A percentile compares a stretch with the other conserved stretches of the same genome.
These are phyloP conservation scores for Populus ilicifolia DNA, from an alignment of 345 rosid genomes.

Conservation along the genomic window DNA sequence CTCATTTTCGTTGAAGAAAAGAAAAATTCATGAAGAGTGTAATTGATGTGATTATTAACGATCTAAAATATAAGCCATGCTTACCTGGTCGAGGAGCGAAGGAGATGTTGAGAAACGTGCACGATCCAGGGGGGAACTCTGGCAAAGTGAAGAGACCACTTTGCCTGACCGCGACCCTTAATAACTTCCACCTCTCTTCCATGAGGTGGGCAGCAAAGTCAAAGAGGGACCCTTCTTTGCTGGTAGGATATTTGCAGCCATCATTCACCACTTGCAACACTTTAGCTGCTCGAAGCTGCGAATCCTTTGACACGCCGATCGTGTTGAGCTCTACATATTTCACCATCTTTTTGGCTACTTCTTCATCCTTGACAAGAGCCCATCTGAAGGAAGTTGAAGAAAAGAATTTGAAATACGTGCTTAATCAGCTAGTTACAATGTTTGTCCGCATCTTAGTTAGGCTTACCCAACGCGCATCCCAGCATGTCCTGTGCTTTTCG, in stretches of 20 bases:
- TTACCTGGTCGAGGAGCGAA: conserved; percentile 73
- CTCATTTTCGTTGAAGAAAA: neutral
- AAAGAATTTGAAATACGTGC: neutral
- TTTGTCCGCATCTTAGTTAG: neutral
- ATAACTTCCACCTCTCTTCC: conserved; percentile 63
- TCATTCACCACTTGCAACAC: conserved; percentile 54
- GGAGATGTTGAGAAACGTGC: conserved; percentile 46
- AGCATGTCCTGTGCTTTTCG: conserved; percentile 87
- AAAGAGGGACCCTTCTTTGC: conserved; percentile 43
- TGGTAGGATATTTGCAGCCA: conserved; percentile 33
- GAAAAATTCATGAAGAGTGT: neutral
- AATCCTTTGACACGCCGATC: conserved; percentile 86
- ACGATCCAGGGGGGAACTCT: conserved; percentile 44
- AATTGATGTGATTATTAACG: too few relatives aligned
- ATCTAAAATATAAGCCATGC: neutral
- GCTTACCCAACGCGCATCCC: conserved; percentile 91
- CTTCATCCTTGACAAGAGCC: conserved; percentile 75
- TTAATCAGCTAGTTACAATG: neutral
- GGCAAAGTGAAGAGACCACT: conserved; percentile 65
- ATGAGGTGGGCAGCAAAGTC: conserved; percentile 42
- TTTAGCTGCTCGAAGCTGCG: conserved; percentile 84
- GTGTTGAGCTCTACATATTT: conserved; percentile 77
- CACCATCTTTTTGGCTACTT: conserved; percentile 66
- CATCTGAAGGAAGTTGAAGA: conserved; percentile 41
- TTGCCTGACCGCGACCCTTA: conserved; percentile 52